These are phyloP conservation scores for Exophiala calicioides DNA, from an alignment of 2,329 filamentous ascomycete genomes.

Conservation along the genomic window DNA sequence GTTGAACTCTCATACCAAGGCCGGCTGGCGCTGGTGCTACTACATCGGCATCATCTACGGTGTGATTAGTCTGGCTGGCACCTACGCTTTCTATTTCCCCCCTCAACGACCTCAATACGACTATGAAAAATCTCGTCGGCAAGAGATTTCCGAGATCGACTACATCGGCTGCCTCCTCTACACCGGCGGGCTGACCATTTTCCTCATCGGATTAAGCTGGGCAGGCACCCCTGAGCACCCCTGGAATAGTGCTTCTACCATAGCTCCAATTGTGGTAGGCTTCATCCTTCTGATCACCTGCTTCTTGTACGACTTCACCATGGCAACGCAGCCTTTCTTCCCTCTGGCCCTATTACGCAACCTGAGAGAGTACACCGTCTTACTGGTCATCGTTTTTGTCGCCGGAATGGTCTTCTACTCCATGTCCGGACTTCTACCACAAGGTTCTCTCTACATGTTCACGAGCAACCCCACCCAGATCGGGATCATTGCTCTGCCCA, in stretches of 20 bases:
- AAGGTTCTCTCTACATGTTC: constrained; percentile 46
- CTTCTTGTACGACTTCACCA: constrained; percentile 42
- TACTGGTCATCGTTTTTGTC: constrained; percentile 41
- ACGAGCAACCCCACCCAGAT: constrained; percentile 41
- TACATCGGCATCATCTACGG: constrained; percentile 31
- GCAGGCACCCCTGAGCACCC: constrained; percentile 43
- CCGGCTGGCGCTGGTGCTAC: constrained; percentile 55
- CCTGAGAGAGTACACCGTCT: constrained; percentile 34
- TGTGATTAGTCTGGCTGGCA: constrained; percentile 34
- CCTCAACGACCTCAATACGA: constrained; percentile 49
- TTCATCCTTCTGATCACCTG: constrained; percentile 39
- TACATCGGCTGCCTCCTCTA: constrained; percentile 49
- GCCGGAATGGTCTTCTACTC: constrained; percentile 50
- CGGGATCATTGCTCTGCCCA: constrained; percentile 42
- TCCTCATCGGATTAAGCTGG: constrained; percentile 48
- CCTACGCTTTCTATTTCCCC: constrained; percentile 50
- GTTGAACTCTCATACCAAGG: constrained; percentile 47
- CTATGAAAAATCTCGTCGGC: constrained; percentile 31
- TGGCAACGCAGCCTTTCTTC: constrained; percentile 45
- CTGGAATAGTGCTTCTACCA: constrained; percentile 43
- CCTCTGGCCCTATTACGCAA: constrained; percentile 48
- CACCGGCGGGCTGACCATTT: constrained; percentile 42
- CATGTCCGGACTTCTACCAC: constrained; percentile 49
- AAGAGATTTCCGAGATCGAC: constrained; percentile 49
- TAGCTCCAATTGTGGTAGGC: constrained; percentile 42